Evolutionary conservation across 768 basidiomycete species (phyloP).

Genomic region (Porpolomopsis calyptriformis): DNA sequence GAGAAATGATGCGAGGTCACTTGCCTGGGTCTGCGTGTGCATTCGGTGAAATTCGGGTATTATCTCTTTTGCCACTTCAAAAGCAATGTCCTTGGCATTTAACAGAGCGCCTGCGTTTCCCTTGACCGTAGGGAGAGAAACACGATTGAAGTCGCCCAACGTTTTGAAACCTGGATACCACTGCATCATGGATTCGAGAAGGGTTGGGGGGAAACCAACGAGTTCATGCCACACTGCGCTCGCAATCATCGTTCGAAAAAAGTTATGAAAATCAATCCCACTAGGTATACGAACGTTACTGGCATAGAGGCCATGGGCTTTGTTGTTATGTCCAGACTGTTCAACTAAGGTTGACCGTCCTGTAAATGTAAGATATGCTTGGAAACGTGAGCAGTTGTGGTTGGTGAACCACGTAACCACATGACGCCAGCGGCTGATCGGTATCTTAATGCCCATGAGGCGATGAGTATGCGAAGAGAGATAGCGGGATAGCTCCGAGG

Average conservation of each 20-base stretch:
- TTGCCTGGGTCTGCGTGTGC: not conserved
- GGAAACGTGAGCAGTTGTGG: not conserved
- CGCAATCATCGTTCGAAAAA: constrained; percentile 7
- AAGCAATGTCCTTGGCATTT: not conserved
- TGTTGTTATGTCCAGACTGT: constrained; percentile 6
- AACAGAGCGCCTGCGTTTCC: not conserved
- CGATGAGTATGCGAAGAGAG: constrained; percentile 2
- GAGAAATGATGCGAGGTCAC: constrained; percentile 2
- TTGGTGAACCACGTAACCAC: constrained; percentile 2
- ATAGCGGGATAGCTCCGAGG: constrained; percentile 1
- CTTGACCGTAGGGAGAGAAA: not conserved
- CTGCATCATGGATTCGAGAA: not conserved
- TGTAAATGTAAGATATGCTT: not conserved
- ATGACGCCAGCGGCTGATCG: constrained; percentile 1
- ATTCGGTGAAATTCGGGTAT: not conserved
- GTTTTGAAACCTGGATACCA: too few relatives aligned
- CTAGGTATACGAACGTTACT: constrained; percentile 6
- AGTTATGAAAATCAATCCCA: constrained; percentile 5
- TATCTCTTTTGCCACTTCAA: not conserved
- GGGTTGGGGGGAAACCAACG: constrained; percentile 1
- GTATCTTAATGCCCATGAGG: constrained; percentile 1
- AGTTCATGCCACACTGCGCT: constrained; percentile 12
- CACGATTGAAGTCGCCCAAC: not conserved
- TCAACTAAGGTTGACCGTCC: not conserved
- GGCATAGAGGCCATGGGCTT: constrained; percentile 10